phyloP scores from a whole-genome alignment of 345 rosid genomes.

The Brassica incana region DNA sequence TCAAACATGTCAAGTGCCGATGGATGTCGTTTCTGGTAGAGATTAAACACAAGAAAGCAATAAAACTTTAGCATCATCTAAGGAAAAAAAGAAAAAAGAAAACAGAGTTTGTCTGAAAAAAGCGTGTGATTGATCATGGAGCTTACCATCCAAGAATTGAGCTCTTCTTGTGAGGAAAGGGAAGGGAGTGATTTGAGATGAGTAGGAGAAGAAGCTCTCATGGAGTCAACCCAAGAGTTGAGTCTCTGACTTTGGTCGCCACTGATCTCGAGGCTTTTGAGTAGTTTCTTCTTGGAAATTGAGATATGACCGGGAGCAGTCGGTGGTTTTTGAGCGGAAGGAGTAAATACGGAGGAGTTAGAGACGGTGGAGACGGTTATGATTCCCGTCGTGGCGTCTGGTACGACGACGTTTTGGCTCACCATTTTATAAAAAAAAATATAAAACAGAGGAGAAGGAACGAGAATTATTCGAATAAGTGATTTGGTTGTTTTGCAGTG shows the following conservation, averaged over 20 bases:
- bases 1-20: slow-evolving; percentile 86
- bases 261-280: slow-evolving; percentile 64
- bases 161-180: slow-evolving; percentile 47
- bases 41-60: neutral
- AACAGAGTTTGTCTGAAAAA: neutral
- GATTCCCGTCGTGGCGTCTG: slow-evolving; percentile 50
- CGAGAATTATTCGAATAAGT: slow-evolving; percentile 12
- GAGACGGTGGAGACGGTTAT: slow-evolving; percentile 44
- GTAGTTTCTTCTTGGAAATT: slow-evolving; percentile 48
- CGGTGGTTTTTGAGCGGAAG: slow-evolving; percentile 68
- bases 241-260: slow-evolving; percentile 49
- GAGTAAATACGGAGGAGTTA: slow-evolving; percentile 44
- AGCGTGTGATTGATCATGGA: neutral
- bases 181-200: slow-evolving; percentile 58
- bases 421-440: slow-evolving; percentile 41
- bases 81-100: neutral
- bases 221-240: slow-evolving; percentile 82
- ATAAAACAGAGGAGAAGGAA: neutral
- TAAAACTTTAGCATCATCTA: neutral
- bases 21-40: slow-evolving; percentile 66
- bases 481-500: neutral
- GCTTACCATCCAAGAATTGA: slow-evolving; percentile 67
- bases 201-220: slow-evolving; percentile 95
- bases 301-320: slow-evolving; percentile 57
- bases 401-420: slow-evolving; percentile 60